These are phyloP conservation scores for Claviceps sp. DNA, from an alignment of 2,329 filamentous ascomycete species.

Conservation along the genomic window DNA sequence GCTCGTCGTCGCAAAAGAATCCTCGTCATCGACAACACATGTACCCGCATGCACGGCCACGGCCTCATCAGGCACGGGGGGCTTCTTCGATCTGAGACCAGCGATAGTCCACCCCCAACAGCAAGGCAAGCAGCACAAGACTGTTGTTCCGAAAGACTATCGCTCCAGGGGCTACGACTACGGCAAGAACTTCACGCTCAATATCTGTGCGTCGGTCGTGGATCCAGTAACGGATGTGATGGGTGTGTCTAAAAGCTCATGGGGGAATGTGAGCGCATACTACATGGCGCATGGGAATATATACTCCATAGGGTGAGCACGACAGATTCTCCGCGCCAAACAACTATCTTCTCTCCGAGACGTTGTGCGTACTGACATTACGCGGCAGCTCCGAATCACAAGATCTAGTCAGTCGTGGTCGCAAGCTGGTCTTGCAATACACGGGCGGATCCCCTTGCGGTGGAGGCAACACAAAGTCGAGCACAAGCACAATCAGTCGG, in stretches of 20 bases:
- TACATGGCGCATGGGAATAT: slow-evolving; percentile 52
- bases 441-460: slow-evolving; percentile 64
- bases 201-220: slow-evolving; percentile 67
- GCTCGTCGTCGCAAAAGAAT: slow-evolving; percentile 19
- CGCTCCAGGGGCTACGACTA: slow-evolving; percentile 64
- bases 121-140: slow-evolving; percentile 31
- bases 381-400: slow-evolving; percentile 31
- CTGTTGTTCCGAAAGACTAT: slow-evolving; percentile 36
- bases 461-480: slow-evolving; percentile 31
- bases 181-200: slow-evolving; percentile 68
- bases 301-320: slow-evolving; percentile 59
- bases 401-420: slow-evolving; percentile 45
- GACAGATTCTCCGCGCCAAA: slow-evolving; percentile 3
- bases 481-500: slow-evolving; percentile 10
- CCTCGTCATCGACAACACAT: slow-evolving; percentile 28
- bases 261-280: slow-evolving; percentile 67
- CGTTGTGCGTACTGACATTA: not conserved
- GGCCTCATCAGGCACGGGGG: slow-evolving; percentile 38
- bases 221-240: slow-evolving; percentile 48
- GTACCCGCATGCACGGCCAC: slow-evolving; percentile 41
- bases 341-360: not conserved
- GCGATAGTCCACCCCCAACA: slow-evolving; percentile 34
- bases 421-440: slow-evolving; percentile 67
- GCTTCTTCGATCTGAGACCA: slow-evolving; percentile 45
- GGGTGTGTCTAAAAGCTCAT: slow-evolving; percentile 47